Evolutionary conservation across 306 rosid genomes (phyloP).

Genomic region (Castanea mollissima): DNA sequence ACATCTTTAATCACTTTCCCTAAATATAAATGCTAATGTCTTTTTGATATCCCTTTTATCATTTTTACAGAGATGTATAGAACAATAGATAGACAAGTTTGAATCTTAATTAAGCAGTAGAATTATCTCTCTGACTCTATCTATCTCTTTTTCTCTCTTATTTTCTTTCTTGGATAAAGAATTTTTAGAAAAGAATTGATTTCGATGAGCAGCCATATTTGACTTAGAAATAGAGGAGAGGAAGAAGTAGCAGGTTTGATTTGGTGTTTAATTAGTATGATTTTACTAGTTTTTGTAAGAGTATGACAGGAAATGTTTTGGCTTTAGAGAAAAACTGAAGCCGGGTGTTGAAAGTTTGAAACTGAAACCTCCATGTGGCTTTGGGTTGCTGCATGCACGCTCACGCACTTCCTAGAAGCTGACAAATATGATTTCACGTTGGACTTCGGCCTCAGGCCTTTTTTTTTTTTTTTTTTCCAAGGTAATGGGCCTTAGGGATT

Average conservation of each 20-base stretch:
- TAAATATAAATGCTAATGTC: background rate
- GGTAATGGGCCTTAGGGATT: too few species aligned
- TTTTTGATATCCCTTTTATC: background rate
- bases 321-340: background rate
- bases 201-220: constrained; percentile 8
- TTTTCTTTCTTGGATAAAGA: background rate
- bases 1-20: background rate
- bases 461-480: too few species aligned
- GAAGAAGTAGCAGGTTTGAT: background rate
- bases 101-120: constrained; percentile 29
- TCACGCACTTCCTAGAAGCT: background rate
- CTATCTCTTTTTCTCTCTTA: background rate
- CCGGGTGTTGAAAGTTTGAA: background rate
- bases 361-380: background rate
- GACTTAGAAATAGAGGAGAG: background rate
- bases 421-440: background rate
- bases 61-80: constrained; percentile 33
- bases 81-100: constrained; percentile 29
- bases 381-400: constrained; percentile 4
- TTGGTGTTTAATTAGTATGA: background rate
- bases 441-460: background rate
- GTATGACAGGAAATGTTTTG: background rate
- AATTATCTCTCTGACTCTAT: background rate
- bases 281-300: background rate
- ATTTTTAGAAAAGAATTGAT: background rate